Conservation (phyloP, 73 alveolate genomes). For the Paramecium primaurelia region DNA sequence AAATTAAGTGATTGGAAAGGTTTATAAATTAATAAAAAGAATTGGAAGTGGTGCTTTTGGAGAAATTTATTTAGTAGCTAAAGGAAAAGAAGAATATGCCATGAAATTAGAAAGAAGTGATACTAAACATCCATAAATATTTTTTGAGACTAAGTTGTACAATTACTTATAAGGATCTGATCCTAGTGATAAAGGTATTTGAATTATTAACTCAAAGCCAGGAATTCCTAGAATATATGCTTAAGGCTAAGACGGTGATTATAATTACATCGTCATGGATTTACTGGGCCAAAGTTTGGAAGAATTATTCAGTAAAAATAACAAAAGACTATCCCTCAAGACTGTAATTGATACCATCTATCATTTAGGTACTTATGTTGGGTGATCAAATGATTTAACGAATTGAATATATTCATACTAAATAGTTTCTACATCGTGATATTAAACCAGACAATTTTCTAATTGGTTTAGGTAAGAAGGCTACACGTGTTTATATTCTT, state of each 20-base stretch:
- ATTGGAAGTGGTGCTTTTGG: slow-evolving; percentile 90
- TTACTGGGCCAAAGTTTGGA: slow-evolving; percentile 92
- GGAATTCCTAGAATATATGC: slow-evolving; percentile 63
- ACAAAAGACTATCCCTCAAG: slow-evolving; percentile 39
- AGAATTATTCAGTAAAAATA: slow-evolving; percentile 75
- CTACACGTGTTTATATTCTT: slow-evolving; percentile 76
- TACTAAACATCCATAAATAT: slow-evolving; percentile 65
- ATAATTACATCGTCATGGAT: slow-evolving; percentile 85
- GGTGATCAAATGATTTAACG: slow-evolving; percentile 60
- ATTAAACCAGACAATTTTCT: slow-evolving; percentile 87
- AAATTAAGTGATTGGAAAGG: slow-evolving; percentile 66
- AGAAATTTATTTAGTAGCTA: slow-evolving; percentile 73
- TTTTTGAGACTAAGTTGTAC: slow-evolving; percentile 59
- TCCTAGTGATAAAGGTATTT: slow-evolving; percentile 44
- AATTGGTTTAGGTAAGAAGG: slow-evolving; percentile 65
- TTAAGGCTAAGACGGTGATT: slow-evolving; percentile 74
- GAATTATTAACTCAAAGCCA: slow-evolving; percentile 4
- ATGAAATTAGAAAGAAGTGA: slow-evolving; percentile 72
- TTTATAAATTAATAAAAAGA: slow-evolving; percentile 71
- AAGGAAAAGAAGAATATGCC: slow-evolving; percentile 67
- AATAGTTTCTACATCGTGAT: slow-evolving; percentile 81
- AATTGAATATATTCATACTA: slow-evolving; percentile 66
- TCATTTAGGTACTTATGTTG: slow-evolving; percentile 59
- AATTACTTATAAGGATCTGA: slow-evolving; percentile 55
- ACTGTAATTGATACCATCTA: slow-evolving; percentile 5